Evolutionary conservation across 176 grass and related monocot species (phyloP).

Genomic region (Cocos nucifera): DNA sequence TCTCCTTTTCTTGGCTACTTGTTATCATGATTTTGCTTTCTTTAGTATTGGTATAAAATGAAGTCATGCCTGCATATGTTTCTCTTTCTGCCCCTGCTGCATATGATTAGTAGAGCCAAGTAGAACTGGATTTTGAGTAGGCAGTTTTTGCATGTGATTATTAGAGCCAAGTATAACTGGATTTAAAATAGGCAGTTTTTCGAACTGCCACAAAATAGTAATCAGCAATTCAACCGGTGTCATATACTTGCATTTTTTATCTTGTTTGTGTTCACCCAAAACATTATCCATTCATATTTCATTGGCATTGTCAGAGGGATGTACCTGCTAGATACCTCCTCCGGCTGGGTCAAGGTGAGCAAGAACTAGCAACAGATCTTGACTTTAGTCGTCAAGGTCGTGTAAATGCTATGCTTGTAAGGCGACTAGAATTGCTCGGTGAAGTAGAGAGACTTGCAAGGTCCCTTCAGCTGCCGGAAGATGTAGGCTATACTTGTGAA

Average conservation of each 20-base stretch:
- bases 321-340: conserved; percentile 98
- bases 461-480: conserved; percentile 75
- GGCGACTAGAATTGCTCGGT: conserved; percentile 66
- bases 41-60: too few relatives aligned
- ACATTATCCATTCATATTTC: background rate
- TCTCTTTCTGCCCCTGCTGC: too few relatives aligned
- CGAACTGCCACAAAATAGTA: too few relatives aligned
- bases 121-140: too few relatives aligned
- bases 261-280: background rate
- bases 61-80: too few relatives aligned
- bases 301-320: conserved; percentile 60
- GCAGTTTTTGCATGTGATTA: too few relatives aligned
- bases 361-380: conserved; percentile 98
- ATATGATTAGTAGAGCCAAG: too few relatives aligned
- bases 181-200: too few relatives aligned
- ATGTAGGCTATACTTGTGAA: conserved; percentile 91
- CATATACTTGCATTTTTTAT: background rate
- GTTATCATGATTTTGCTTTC: too few relatives aligned
- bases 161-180: too few relatives aligned
- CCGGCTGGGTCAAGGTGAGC: conserved; percentile 91
- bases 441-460: conserved; percentile 84
- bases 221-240: too few relatives aligned
- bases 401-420: conserved; percentile 93
- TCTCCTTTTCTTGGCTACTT: too few relatives aligned
- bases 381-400: conserved; percentile 98